Conservation (phyloP, 345 rosid species). For the Raphanus sativus region DNA sequence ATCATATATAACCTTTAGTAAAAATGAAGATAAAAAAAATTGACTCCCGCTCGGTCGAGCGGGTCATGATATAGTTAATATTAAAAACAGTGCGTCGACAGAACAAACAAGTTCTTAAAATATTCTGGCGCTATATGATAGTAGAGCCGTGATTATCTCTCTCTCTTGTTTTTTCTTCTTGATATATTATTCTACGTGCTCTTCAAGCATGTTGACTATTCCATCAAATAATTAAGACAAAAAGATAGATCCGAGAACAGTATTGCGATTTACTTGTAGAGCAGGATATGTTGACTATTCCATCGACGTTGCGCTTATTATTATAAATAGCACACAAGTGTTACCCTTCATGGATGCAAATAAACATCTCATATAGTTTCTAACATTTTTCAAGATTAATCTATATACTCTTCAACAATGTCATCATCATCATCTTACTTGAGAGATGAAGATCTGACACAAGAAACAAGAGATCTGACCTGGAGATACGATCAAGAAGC, state of each 20-base stretch:
- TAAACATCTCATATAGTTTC: background rate
- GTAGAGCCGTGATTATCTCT: background rate
- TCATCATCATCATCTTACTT: slow-evolving; percentile 21
- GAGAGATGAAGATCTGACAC: slow-evolving; percentile 20
- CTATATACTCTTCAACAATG: slow-evolving; percentile 3
- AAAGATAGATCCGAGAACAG: background rate
- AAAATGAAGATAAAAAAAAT: no score
- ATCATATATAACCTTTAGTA: no score
- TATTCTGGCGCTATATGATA: no score
- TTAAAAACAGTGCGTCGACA: no score
- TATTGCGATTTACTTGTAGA: background rate
- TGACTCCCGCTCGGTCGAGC: no score
- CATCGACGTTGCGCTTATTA: background rate
- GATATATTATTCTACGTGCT: background rate
- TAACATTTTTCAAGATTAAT: background rate
- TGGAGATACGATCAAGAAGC: slow-evolving; percentile 33
- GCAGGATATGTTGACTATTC: background rate
- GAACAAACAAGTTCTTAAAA: no score
- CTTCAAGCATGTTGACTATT: background rate
- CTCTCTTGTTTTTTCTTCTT: background rate
- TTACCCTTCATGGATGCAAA: background rate
- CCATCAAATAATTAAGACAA: background rate
- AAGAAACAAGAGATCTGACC: slow-evolving; percentile 41
- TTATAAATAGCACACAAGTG: background rate
- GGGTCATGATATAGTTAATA: no score